Evolutionary conservation across 2,329 filamentous ascomycete genomes (phyloP).

Genomic region (Pyrenophora seminiperda): DNA sequence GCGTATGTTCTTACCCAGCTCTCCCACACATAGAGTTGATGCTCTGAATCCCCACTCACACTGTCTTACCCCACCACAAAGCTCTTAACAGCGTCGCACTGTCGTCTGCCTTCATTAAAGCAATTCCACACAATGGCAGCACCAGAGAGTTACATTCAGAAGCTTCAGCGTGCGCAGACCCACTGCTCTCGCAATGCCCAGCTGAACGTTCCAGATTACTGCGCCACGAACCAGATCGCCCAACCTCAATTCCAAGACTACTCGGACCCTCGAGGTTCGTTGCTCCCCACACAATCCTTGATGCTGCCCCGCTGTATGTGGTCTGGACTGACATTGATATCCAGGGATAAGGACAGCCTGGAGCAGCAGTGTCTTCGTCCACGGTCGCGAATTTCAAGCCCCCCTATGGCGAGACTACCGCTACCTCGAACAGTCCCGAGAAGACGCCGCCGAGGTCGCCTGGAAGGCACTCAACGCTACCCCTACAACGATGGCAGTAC

Average conservation of each 20-base stretch:
- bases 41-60: constrained; percentile 31
- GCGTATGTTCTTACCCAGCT: constrained; percentile 29
- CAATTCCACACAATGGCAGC: constrained; percentile 35
- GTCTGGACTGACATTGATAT: constrained; percentile 17
- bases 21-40: constrained; percentile 27
- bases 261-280: constrained; percentile 45
- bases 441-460: constrained; percentile 45
- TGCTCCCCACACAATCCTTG: constrained; percentile 1
- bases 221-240: constrained; percentile 41
- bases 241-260: constrained; percentile 47
- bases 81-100: constrained; percentile 18
- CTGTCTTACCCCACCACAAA: constrained; percentile 28
- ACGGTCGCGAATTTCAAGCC: constrained; percentile 43
- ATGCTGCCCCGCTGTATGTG: background rate
- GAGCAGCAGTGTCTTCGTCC: constrained; percentile 44
- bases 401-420: constrained; percentile 46
- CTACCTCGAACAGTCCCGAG: constrained; percentile 45
- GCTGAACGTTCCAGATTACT: constrained; percentile 37
- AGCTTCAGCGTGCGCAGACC: constrained; percentile 39
- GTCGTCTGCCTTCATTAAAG: constrained; percentile 17
- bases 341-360: constrained; percentile 45
- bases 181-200: background rate
- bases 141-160: constrained; percentile 39
- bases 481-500: constrained; percentile 19
- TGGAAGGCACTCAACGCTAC: constrained; percentile 36